Evolutionary conservation across 2,329 filamentous ascomycete species (phyloP), one percentile per base, ranked within the genome.

Genomic region (Phyllosticta paracitricarpa): DNA sequence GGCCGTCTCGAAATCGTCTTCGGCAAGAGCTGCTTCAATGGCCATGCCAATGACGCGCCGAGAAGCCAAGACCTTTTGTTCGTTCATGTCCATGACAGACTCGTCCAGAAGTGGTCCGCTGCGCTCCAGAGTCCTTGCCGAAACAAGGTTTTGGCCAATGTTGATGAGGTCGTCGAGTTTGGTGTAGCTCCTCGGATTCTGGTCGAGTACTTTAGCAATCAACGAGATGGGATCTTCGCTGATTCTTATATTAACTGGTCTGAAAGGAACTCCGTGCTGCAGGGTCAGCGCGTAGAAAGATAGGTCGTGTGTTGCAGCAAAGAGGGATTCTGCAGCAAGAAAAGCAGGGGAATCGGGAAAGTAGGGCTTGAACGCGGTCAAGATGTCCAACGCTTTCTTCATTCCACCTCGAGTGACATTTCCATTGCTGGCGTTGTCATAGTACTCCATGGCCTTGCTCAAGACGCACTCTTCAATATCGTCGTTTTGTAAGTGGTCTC

Each of bases 1-100:
- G 10, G 89, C 89, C 0, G 89, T 94, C 70, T 95, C 90, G 64
- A 94, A 94, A 70, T 85, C 90, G 64, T 91, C 86, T 69, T 92
- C 89, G 9, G 80, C 79, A 1, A 94, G 79, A 12, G 89, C 88
- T 14, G 88, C 85, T 69, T 91, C 86, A 51, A 93, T 85, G 65
- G 89, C 91, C 87, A 93, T 90, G 62, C 88, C 87, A 5, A 85
- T 86, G 57, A 94, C 84, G 30, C 89, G 83, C 56, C 82, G 84
- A 68, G 87, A 84, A 3, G 84, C 81, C 48, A 77, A 69, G 3
- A 71, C 65, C 26, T 74, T 73, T 53, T 72, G 69, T 40, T 71
- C 65, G 7, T 59, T 30, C 19, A 54, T 55, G 17, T 62, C 56
- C n/a, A 7, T 3, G 22, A 64, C 63, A 12, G 65, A 57, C 14